phyloP scores from a whole-genome alignment of 164 flowering plant genomes.

The Magnolia sinica region DNA sequence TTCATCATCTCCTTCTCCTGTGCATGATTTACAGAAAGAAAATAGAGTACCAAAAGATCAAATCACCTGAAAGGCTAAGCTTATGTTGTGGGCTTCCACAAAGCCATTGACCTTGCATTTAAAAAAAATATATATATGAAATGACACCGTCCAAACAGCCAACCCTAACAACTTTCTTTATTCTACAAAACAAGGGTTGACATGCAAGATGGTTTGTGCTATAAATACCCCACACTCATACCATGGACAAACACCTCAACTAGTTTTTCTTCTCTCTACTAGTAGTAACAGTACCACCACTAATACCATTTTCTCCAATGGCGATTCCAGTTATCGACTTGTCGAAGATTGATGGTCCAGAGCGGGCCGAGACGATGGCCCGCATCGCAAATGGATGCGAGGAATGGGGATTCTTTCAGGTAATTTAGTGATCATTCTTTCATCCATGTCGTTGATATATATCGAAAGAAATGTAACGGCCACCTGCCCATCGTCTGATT shows the following conservation, averaged over 20 bases:
- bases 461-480: too few relatives aligned
- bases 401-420: slow-evolving; percentile 94
- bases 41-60: too few relatives aligned
- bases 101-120: slow-evolving; percentile 7
- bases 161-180: neutral
- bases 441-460: too few relatives aligned
- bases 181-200: neutral
- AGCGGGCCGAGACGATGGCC: slow-evolving; percentile 59
- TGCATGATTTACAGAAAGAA: too few relatives aligned
- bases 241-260: neutral
- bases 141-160: slow-evolving; percentile 14
- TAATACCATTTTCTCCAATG: slow-evolving; percentile 29
- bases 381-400: slow-evolving; percentile 64
- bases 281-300: neutral
- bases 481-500: too few relatives aligned
- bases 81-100: slow-evolving; percentile 1
- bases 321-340: slow-evolving; percentile 88
- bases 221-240: neutral
- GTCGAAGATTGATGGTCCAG: slow-evolving; percentile 69
- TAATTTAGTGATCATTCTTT: slow-evolving; percentile 11
- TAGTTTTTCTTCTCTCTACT: neutral
- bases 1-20: too few relatives aligned
- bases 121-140: neutral
- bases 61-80: too few relatives aligned
- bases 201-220: slow-evolving; percentile 8